Conservation (phyloP, 2,329 filamentous ascomycete genomes). For the Fusarium vanettenii region DNA sequence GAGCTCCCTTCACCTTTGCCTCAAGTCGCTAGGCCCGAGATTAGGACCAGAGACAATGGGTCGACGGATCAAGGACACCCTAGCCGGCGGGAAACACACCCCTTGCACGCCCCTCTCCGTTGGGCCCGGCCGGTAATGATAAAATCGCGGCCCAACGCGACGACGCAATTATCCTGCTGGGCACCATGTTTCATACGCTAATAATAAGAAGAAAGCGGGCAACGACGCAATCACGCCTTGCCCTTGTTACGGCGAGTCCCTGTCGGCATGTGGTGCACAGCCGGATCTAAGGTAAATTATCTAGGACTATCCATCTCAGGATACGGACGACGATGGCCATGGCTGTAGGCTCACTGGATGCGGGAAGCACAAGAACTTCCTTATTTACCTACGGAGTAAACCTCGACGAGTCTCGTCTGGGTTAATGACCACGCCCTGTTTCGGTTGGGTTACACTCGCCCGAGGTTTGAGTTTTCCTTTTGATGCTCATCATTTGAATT, state of each 20-base stretch:
- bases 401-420: conserved; percentile 7
- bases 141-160: conserved; percentile 43
- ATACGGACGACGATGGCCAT: conserved; percentile 20
- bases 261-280: conserved; percentile 40
- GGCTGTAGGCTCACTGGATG: not conserved
- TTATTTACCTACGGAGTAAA: not conserved
- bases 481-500: conserved; percentile 15
- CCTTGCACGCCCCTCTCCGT: conserved; percentile 35
- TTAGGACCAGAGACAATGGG: conserved; percentile 43
- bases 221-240: conserved; percentile 18
- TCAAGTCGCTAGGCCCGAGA: conserved; percentile 39
- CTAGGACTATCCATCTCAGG: conserved; percentile 37
- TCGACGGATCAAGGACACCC: conserved; percentile 31
- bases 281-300: conserved; percentile 36
- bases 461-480: conserved; percentile 5
- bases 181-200: conserved; percentile 45
- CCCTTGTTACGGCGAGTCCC: conserved; percentile 36
- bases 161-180: conserved; percentile 38
- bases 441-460: conserved; percentile 7
- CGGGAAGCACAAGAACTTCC: conserved; percentile 14
- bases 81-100: conserved; percentile 20
- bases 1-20: conserved; percentile 40
- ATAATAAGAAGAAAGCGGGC: conserved; percentile 38
- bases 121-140: conserved; percentile 38
- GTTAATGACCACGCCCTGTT: not conserved